Conservation (phyloP, 2,329 filamentous ascomycete genomes). For the Sclerotinia spermophila region DNA sequence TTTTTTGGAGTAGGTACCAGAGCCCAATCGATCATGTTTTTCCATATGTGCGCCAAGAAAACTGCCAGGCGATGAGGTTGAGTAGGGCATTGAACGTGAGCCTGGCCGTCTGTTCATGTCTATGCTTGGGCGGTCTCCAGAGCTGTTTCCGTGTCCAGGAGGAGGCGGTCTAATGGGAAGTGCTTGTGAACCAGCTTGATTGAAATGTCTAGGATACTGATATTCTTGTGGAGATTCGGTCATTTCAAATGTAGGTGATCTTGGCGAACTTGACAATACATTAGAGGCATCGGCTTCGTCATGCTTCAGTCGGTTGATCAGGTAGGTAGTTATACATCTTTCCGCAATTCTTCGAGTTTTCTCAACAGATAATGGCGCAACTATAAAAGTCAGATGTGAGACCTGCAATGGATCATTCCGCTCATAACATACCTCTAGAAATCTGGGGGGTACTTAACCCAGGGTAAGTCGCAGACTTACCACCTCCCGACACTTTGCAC, state of each 20-base stretch:
- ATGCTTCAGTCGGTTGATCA: constrained; percentile 43
- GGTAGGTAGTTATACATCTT: constrained; percentile 47
- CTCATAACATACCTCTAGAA: constrained; percentile 25
- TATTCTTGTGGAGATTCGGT: constrained; percentile 2
- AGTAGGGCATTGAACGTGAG: constrained; percentile 25
- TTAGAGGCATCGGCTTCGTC: constrained; percentile 32
- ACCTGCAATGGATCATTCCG: neutral
- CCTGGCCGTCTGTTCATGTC: neutral
- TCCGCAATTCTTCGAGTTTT: constrained; percentile 57
- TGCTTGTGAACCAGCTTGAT: constrained; percentile 13
- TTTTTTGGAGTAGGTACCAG: constrained; percentile 9
- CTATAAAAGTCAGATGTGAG: constrained; percentile 31
- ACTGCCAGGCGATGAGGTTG: constrained; percentile 31
- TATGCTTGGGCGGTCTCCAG: neutral
- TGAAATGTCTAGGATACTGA: neutral
- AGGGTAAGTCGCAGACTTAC: constrained; percentile 24
- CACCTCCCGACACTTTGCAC: constrained; percentile 22
- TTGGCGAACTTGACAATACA: neutral
- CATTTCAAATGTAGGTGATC: neutral
- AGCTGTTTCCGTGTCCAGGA: neutral
- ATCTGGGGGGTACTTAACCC: constrained; percentile 21
- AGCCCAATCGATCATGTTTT: constrained; percentile 9
- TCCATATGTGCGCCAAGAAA: constrained; percentile 25
- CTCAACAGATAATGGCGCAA: constrained; percentile 54
- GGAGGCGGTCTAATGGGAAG: constrained; percentile 10